Conservation (phyloP, 83 land plant species). For the Picea abies region DNA sequence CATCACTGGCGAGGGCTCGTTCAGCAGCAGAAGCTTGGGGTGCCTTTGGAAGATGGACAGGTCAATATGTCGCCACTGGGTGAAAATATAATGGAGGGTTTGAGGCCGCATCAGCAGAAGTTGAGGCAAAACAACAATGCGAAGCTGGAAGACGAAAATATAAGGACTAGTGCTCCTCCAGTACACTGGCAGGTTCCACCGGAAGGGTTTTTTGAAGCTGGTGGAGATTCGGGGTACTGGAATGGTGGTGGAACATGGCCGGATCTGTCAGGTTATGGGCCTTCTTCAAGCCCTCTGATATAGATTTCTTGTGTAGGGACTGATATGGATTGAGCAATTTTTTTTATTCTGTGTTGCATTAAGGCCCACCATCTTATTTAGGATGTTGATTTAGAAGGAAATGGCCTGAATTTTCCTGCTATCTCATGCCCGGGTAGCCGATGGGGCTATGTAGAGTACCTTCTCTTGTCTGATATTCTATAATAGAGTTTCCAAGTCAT, state of each 20-base stretch:
- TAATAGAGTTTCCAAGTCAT: background rate
- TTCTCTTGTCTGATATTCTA: background rate
- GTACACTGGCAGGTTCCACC: background rate
- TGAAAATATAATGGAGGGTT: background rate
- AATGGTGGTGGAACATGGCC: constrained; percentile 15
- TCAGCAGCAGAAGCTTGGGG: background rate
- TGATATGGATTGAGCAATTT: background rate
- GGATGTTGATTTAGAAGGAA: background rate
- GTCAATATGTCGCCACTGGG: background rate
- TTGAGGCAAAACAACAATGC: background rate
- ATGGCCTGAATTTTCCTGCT: background rate
- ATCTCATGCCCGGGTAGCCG: background rate
- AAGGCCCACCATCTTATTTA: background rate
- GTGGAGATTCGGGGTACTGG: background rate
- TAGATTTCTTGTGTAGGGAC: background rate
- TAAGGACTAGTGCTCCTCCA: background rate
- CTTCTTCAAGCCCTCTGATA: constrained; percentile 4
- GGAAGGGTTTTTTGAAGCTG: background rate
- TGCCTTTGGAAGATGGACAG: constrained; percentile 3
- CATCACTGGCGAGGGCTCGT: constrained; percentile 3
- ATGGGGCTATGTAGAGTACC: background rate
- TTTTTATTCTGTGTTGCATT: background rate
- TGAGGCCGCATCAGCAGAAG: background rate
- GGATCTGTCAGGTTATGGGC: constrained; percentile 8
- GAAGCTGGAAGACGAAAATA: background rate